Evolutionary conservation across 257 asterid genomes (phyloP).

Genomic region (Handroanthus guayacan): DNA sequence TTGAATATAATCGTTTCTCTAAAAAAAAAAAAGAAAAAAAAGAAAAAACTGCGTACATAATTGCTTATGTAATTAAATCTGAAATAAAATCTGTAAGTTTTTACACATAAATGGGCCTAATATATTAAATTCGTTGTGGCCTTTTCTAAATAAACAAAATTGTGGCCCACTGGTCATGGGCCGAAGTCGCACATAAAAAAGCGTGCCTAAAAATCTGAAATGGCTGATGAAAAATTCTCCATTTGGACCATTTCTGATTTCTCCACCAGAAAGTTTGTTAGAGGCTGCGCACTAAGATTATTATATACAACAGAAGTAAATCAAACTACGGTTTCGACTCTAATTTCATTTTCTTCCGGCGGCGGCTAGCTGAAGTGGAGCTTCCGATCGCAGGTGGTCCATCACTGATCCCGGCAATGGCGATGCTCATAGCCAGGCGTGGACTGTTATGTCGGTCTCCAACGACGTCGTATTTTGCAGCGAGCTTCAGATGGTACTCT

Average conservation of each 20-base stretch:
- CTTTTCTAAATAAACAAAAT: neutral
- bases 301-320: conserved; percentile 12
- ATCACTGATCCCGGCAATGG: conserved; percentile 48
- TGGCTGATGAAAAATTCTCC: conserved; percentile 3
- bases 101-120: neutral
- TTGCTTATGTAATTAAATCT: too few relatives aligned
- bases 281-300: conserved; percentile 33
- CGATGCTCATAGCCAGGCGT: conserved; percentile 63
- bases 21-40: too few relatives aligned
- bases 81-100: too few relatives aligned
- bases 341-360: conserved; percentile 10
- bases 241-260: neutral
- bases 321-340: conserved; percentile 30
- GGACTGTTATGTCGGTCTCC: conserved; percentile 58
- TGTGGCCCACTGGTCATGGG: conserved; percentile 13
- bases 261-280: neutral
- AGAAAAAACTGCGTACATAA: too few relatives aligned
- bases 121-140: neutral
- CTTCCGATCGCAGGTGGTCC: conserved; percentile 25
- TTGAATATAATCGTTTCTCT: too few relatives aligned
- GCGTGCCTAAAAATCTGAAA: conserved; percentile 38
- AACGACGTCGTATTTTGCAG: conserved; percentile 36
- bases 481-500: conserved; percentile 67
- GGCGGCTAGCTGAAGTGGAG: conserved; percentile 14
- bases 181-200: conserved; percentile 6